Conservation (phyloP, 2,329 filamentous ascomycete species). For the Arthrobotrys pseudoclavata region DNA sequence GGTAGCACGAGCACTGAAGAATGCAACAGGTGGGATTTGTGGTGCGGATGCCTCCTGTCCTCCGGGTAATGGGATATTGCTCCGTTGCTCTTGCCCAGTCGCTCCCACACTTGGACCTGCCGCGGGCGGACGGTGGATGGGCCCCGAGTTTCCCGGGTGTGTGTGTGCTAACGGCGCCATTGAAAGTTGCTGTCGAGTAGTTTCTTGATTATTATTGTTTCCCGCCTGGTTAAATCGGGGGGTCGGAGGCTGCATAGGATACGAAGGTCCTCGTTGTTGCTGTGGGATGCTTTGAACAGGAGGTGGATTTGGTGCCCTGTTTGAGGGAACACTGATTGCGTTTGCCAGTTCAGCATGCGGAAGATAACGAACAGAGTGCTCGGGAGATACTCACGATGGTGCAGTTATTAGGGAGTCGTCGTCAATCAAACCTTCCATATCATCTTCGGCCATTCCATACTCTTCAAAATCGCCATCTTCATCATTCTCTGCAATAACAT, state of each 20-base stretch:
- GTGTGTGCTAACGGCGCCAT: constrained; percentile 28
- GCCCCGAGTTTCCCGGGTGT: constrained; percentile 13
- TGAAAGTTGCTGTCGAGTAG: constrained; percentile 51
- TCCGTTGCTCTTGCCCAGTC: constrained; percentile 34
- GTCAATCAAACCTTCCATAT: constrained; percentile 54
- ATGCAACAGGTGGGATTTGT: constrained; percentile 61
- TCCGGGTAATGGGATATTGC: constrained; percentile 30
- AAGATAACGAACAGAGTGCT: neutral
- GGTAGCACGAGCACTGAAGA: constrained; percentile 62
- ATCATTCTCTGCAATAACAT: constrained; percentile 57
- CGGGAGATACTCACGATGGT: constrained; percentile 9
- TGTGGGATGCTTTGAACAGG: constrained; percentile 5
- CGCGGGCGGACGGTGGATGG: constrained; percentile 19
- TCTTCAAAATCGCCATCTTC: constrained; percentile 58
- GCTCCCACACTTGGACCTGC: constrained; percentile 2
- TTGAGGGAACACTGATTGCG: constrained; percentile 8
- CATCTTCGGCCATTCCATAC: constrained; percentile 56
- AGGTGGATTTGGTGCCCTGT: neutral
- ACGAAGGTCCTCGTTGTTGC: constrained; percentile 9
- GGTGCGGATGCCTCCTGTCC: constrained; percentile 50
- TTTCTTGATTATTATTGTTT: constrained; percentile 37
- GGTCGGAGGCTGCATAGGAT: constrained; percentile 5
- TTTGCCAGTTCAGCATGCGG: neutral
- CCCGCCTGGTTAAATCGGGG: constrained; percentile 21
- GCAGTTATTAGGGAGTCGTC: constrained; percentile 42